Base-by-base conservation (phyloP, 2,329 filamentous ascomycete species). In the Fusarium vanettenii region DNA sequence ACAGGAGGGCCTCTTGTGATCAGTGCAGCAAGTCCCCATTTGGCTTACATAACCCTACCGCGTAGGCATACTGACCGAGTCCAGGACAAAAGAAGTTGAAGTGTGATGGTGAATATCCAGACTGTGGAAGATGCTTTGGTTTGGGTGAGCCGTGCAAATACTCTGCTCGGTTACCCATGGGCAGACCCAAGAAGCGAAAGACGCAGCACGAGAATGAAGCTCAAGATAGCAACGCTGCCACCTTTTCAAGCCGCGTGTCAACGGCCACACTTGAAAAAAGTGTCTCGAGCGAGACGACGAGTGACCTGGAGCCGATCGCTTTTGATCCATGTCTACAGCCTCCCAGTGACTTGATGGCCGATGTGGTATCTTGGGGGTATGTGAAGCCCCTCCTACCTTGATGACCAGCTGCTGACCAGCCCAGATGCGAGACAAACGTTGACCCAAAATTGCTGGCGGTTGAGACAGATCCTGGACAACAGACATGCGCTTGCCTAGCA, bases 51-150 rank as follows among this genome's bases (percentile, higher is more conserved):
- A 60, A 64, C 45, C 29, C 37, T 52, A 9, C 20, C 39, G 25
- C 27, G 60, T 48, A 61, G 14, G 9, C 13, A 27, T 60, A 43
- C 70, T 71, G 50, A 72, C 55, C 69, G 43, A 68, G 31, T 11
- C n/a, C 48, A 79, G 77, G 77, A 39, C 77, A 79, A 52, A 79
- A 76, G 73, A 79, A 79, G 61, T 57, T 79, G 27, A 79, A 77
- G 70, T 79, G 77, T 31, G 77, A 79, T 43, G 77, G 77, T 0
- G 75, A 27, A 22, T 74, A 70, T n/a, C 77, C 77, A 3, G 60
- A 25, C 6, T 79, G 77, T 14, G 73, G 71, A 25, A 68, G 77
- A 64, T 79, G 77, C 16, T 45, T 66, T 8, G 48, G 18, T 5
- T 39, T 60, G 6, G 63, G 62, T 6, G 77, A 79, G 22, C 3